A percentile compares a stretch with the other conserved stretches of the same genome.
phyloP scores from a whole-genome alignment of 371 early-diverging fungal species.

The Lichtheimia hyalospora region DNA sequence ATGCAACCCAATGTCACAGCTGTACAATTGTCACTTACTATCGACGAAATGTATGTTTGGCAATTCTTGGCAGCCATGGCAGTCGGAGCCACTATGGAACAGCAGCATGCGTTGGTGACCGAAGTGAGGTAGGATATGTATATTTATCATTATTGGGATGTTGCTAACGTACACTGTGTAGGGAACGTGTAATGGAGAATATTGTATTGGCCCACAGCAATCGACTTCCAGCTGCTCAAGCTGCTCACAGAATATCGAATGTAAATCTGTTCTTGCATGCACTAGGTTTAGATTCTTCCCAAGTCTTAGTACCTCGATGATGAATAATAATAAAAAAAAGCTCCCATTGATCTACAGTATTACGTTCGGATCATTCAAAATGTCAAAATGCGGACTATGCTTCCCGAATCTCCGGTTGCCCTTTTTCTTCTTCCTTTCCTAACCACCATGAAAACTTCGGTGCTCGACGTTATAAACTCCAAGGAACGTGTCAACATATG shows the following conservation, averaged over 20 bases:
- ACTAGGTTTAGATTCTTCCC: slow-evolving; percentile 90
- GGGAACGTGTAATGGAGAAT: slow-evolving; percentile 87
- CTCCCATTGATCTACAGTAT: no score
- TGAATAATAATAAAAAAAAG: no score
- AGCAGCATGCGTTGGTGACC: slow-evolving; percentile 88
- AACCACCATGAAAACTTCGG: slow-evolving; percentile 3
- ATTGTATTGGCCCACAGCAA: slow-evolving; percentile 67
- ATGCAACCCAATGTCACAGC: slow-evolving; percentile 48
- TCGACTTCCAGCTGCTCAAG: slow-evolving; percentile 60
- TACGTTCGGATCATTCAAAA: no score
- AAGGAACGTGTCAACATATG: slow-evolving; percentile 74
- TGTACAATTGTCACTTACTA: slow-evolving; percentile 34
- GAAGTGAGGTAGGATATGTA: slow-evolving; percentile 67
- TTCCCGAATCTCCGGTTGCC: not conserved
- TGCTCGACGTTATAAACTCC: slow-evolving; percentile 7
- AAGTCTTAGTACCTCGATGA: slow-evolving; percentile 63
- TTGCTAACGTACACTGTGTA: slow-evolving; percentile 6
- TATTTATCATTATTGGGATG: not conserved
- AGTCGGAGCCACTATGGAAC: slow-evolving; percentile 89
- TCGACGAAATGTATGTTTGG: slow-evolving; percentile 96
- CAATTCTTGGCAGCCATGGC: slow-evolving; percentile 96
- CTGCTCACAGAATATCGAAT: slow-evolving; percentile 73
- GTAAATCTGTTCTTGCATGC: slow-evolving; percentile 95
- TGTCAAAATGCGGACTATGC: no score
- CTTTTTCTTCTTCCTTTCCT: not conserved